phyloP scores from a whole-genome alignment of 345 rosid genomes.

The Eucalyptus curtisii region DNA sequence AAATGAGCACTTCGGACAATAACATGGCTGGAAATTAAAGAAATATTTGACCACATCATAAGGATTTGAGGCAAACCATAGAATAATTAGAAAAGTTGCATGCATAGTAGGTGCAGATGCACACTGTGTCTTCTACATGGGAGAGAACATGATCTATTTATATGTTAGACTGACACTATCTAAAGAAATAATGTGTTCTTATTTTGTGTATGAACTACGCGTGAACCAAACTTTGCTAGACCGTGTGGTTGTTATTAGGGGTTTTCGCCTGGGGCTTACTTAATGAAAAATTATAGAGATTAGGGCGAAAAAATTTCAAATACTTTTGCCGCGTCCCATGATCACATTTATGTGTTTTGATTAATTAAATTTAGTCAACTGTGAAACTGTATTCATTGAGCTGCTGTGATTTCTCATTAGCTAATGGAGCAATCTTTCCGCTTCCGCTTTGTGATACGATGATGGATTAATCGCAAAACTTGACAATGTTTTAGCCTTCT shows the following conservation, averaged over 20 bases:
- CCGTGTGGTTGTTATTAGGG: not conserved
- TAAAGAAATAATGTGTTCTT: not conserved
- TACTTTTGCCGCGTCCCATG: no score
- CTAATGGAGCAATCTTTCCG: not conserved
- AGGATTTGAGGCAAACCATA: not conserved
- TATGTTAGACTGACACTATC: not conserved
- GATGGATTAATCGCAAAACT: not conserved
- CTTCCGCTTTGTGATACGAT: accelerated
- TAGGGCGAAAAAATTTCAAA: not conserved
- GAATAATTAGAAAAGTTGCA: not conserved
- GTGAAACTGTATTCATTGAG: not conserved
- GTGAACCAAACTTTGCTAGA: not conserved
- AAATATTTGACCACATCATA: not conserved
- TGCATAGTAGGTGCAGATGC: not conserved
- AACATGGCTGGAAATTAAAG: not conserved
- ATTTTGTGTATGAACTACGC: not conserved
- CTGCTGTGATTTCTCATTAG: not conserved
- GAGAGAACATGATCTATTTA: not conserved
- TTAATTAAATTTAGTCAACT: not conserved
- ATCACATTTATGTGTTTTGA: not conserved
- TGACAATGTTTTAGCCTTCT: not conserved
- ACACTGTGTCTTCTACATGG: not conserved
- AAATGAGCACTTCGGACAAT: not conserved
- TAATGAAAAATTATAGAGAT: not conserved
- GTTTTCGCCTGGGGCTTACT: not conserved